Evolutionary conservation across 23 red algal genomes (phyloP).

Genomic region (Gracilaria gracilis): DNA sequence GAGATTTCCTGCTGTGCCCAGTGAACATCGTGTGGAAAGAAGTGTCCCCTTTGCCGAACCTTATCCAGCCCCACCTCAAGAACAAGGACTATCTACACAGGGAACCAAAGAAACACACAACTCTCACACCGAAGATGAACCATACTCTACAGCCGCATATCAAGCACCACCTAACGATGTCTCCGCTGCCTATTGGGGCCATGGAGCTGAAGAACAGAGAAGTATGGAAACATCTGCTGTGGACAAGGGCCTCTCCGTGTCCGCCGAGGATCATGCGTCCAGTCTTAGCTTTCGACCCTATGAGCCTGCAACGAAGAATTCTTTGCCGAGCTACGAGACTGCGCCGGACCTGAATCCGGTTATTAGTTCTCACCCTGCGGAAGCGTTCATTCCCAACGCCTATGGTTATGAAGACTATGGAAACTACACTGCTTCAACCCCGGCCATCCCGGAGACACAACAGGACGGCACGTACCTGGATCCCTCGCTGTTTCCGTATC

Average conservation of each 20-base stretch:
- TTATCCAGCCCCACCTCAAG: neutral
- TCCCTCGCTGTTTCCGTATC: conserved; percentile 31
- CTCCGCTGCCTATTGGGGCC: neutral
- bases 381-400: neutral
- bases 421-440: neutral
- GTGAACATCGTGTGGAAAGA: neutral
- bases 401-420: neutral
- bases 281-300: neutral
- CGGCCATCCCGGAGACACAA: neutral
- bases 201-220: neutral
- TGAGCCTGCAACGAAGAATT: neutral
- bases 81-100: neutral
- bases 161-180: neutral
- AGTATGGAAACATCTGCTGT: neutral
- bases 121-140: neutral
- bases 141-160: neutral
- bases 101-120: neutral
- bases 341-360: neutral
- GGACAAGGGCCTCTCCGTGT: neutral
- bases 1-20: neutral
- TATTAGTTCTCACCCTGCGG: neutral
- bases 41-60: neutral
- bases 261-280: neutral
- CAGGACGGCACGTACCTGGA: conserved; percentile 13
- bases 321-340: neutral